These are phyloP conservation scores for Erythrobasidium yunnanense DNA, from an alignment of 768 basidiomycete genomes.

Conservation along the genomic window DNA sequence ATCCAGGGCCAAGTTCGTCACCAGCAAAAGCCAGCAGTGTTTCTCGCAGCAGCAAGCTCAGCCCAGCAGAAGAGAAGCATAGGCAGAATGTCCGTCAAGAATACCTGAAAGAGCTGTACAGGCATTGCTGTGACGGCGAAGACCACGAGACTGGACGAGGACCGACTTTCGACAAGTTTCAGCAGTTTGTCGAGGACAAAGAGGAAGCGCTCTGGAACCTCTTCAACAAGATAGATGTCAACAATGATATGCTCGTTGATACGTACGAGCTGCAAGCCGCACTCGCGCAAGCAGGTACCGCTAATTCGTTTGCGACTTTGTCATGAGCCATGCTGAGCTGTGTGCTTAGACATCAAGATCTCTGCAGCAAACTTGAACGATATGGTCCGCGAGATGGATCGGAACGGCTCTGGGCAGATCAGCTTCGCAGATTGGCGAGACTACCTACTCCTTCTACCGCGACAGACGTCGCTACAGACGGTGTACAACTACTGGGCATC, in stretches of 20 bases:
- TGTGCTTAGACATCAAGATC: constrained; percentile 28
- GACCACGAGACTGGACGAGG: constrained; percentile 11
- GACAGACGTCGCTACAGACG: constrained; percentile 33
- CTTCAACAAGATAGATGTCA: constrained; percentile 83
- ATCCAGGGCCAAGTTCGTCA: too few relatives aligned
- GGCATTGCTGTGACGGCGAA: constrained; percentile 6
- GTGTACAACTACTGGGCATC: constrained; percentile 34
- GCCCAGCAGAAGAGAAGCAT: constrained; percentile 12
- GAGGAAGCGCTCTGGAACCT: constrained; percentile 87
- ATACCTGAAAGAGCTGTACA: constrained; percentile 21
- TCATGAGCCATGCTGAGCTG: background rate
- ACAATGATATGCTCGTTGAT: constrained; percentile 74
- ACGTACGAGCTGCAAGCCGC: constrained; percentile 54
- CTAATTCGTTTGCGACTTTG: background rate
- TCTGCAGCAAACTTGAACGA: constrained; percentile 24
- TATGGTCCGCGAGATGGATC: constrained; percentile 31
- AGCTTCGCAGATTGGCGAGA: constrained; percentile 37
- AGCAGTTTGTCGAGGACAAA: constrained; percentile 63
- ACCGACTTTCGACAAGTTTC: constrained; percentile 56
- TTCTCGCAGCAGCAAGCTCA: background rate
- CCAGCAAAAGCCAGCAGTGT: background rate
- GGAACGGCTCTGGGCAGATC: constrained; percentile 31
- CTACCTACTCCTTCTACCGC: constrained; percentile 34
- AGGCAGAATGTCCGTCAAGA: background rate
- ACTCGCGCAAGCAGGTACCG: constrained; percentile 59